Percentiles rank a stretch among this genome's conserved stretches.
These are phyloP conservation scores for Zea mays DNA, from an alignment of 176 grass and related monocot genomes.

Conservation along the genomic window DNA sequence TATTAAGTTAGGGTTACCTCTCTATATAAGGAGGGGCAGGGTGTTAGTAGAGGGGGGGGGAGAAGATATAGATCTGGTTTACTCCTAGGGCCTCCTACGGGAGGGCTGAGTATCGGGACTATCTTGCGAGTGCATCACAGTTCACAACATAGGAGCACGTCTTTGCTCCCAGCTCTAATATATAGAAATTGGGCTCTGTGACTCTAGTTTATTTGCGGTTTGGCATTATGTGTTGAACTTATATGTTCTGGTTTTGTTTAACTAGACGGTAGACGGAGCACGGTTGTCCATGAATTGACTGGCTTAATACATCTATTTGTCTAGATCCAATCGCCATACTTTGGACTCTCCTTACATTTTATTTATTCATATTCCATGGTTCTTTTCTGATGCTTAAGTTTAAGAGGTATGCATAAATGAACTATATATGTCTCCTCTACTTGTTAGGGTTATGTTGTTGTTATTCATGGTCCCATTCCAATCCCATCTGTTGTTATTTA, in stretches of 20 bases:
- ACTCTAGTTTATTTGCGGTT: not conserved
- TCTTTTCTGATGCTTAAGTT: conserved; percentile 15
- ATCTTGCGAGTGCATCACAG: too few species aligned
- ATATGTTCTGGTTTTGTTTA: conserved; percentile 5
- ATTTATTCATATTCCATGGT: not conserved
- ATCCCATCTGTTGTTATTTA: conserved; percentile 4
- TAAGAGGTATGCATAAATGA: not conserved
- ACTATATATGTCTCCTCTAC: not conserved
- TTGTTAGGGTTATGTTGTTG: conserved; percentile 13
- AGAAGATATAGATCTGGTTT: too few species aligned
- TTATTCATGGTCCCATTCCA: not conserved
- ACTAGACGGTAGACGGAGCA: too few species aligned
- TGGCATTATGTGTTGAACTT: not conserved
- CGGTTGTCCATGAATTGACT: too few species aligned
- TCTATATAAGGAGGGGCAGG: too few species aligned
- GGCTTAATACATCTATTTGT: not conserved
- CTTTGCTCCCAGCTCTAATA: too few species aligned
- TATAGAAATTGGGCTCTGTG: not conserved
- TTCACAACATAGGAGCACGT: too few species aligned
- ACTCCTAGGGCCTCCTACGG: too few species aligned
- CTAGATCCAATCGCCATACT: not conserved
- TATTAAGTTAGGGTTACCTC: too few species aligned
- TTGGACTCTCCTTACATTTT: not conserved
- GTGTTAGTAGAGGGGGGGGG: too few species aligned
- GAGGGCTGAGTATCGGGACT: too few species aligned